phyloP scores from a whole-genome alignment of 179 eudicot genomes.

The Nepenthes alata region DNA sequence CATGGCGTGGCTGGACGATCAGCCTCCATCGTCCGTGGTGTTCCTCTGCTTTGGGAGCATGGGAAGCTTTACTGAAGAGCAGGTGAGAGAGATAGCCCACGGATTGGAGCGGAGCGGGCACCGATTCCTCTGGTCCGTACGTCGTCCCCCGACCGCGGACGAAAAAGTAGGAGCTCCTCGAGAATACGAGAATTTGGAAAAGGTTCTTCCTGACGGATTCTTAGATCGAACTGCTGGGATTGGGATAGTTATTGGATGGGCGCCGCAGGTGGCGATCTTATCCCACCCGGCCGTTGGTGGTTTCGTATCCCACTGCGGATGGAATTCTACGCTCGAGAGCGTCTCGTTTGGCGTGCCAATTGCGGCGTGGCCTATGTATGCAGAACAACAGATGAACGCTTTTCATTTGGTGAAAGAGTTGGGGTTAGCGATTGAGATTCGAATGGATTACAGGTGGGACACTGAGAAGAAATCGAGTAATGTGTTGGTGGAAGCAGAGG shows the following conservation, averaged over 20 bases:
- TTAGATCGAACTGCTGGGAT: neutral
- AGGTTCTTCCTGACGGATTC: neutral
- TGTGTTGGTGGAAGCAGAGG: conserved; percentile 2
- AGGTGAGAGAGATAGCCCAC: neutral
- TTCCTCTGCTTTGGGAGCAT: neutral
- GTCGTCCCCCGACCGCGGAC: neutral
- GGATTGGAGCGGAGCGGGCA: neutral
- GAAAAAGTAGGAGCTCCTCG: neutral
- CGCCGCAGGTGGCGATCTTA: neutral
- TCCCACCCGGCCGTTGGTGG: conserved; percentile 1
- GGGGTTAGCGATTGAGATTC: conserved; percentile 6
- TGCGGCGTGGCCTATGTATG: conserved; percentile 10
- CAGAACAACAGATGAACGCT: conserved; percentile 13
- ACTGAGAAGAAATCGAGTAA: neutral
- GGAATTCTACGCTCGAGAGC: conserved; percentile 3
- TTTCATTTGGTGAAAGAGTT: conserved; percentile 4
- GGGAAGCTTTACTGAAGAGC: neutral
- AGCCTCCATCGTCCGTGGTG: neutral
- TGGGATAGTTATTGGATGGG: conserved; percentile 2
- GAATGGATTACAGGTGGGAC: neutral
- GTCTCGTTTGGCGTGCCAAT: conserved; percentile 7
- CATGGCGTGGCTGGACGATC: neutral
- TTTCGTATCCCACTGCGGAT: conserved; percentile 4
- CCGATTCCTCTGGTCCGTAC: conserved; percentile 4
- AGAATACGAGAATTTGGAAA: neutral